Base-by-base conservation (phyloP, 129 eudicot genomes). In the Pittosporum tobira region DNA sequence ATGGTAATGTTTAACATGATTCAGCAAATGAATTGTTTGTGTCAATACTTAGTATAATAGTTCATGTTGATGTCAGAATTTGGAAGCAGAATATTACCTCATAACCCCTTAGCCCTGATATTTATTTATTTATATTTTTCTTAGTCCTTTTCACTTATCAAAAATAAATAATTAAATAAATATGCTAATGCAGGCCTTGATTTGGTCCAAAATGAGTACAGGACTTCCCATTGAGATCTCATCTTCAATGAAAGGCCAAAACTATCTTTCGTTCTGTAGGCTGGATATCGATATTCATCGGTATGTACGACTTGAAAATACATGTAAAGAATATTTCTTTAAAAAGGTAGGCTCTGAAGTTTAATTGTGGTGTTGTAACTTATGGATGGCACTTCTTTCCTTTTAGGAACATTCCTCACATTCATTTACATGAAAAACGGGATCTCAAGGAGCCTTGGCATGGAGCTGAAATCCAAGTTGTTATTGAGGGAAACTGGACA, bases 191-290 rank as follows among this genome's bases (percentile, higher is more conserved):
- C 84, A 93, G 99, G 99, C 99, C 11, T 77, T 93, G 58, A 93
- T 93, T 65, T 93, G 99, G 99, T 93, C 99, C 65, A 93, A 93
- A 81, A 93, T 93, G 99, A 93, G 99, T 79, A 93, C 99, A n/a
- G 99, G 99, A 70, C 81, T 93, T 72, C 96, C 99, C 36, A 93
- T 93, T 63, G 99, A 93, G 79, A 93, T 93, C 61, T 67, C 88
- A 26, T 87, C 99, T 62, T 85, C 99, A 62, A 93, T 93, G 99
- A 79, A 81, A 69, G 69, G 81, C 67, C 99, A 93, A 71, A 81
- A 40, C 53, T 93, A 71, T 74, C 34, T 76, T 51, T 37, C 99
- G 19, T 87, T 93, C 68, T 93, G 99, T 84, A 75, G 94, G 79
- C 84, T 93, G 78, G 99, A 93, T 69, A 93, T 93, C 52, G 96